Base-by-base conservation (phyloP, 2,329 filamentous ascomycete genomes). In the Paracorniculantispora psalliotae region DNA sequence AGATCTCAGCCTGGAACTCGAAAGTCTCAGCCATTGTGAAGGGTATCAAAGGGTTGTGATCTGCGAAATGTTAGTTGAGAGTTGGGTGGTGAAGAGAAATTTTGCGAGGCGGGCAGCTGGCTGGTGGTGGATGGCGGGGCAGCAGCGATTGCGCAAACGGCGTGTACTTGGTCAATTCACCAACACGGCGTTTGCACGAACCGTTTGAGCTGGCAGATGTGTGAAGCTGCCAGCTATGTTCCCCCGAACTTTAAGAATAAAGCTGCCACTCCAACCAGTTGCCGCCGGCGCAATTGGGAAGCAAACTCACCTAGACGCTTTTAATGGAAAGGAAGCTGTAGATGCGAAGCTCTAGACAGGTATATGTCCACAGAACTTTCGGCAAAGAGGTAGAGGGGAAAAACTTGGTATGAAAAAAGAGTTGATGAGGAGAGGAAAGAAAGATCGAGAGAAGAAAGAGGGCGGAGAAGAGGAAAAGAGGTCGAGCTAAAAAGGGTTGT, bases 1-100 rank as follows among this genome's bases (percentile, higher is more conserved):
- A 97, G 77, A 99, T 99, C 90, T 99, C 94, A 89, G 94, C 94
- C 89, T 99, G 94, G 85, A 97, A 99, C 89, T 97, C 93, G 83
- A 99, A 99, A 69, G 92, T 97, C 84, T 97, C 92, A 79, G 91
- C 80, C 91, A 96, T 96, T 77, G 76, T 90, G 79, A 73, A 73
- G 77, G 75, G 68, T 75, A 75, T 74, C 69, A 71, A 71, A 64
- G 65, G 63, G 68, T 66, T 63, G 67, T 68, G 67, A 69, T 63
- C 53, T 68, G 47, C 44, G 53, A 47, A n/a, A 9, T 61, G 30
- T 33, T 33, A 33, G 30, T 33, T 33, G 30, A 12, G 56, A 61
- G 59, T 61, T 59, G 59, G 49, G n/a, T 2, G 17, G 55, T 49
- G 60, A 59, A 65, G 9, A 43, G 30, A 19, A 26, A 33, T 23